Conservation (phyloP, 805 yeast species). For the Yarrowia sp. region DNA sequence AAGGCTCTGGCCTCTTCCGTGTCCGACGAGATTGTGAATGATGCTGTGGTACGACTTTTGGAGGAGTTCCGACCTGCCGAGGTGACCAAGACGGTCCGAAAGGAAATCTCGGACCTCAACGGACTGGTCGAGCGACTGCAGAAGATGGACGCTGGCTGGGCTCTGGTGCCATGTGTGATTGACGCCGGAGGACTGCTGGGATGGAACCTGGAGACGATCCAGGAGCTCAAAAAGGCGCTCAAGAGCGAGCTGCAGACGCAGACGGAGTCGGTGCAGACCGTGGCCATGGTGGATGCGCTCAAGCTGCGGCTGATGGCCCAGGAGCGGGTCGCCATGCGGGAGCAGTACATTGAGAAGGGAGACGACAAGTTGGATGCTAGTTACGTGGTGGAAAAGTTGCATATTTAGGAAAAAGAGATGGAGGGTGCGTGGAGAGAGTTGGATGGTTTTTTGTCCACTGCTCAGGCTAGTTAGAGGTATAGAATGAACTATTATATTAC, state of each 20-base stretch:
- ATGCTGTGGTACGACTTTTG: constrained; percentile 60
- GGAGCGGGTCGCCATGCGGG: constrained; percentile 12
- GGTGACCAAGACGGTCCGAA: constrained; percentile 34
- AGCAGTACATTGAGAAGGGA: not conserved
- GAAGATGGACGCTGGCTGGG: constrained; percentile 52
- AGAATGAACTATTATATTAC: not conserved
- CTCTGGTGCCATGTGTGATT: constrained; percentile 58
- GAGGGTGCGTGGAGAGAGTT: no score
- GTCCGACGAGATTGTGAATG: constrained; percentile 64
- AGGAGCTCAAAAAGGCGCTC: constrained; percentile 36
- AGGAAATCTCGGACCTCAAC: constrained; percentile 28
- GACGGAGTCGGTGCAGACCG: not conserved
- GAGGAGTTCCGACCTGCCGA: constrained; percentile 58
- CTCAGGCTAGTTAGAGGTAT: not conserved
- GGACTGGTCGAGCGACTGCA: constrained; percentile 45
- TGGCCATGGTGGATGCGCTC: constrained; percentile 8
- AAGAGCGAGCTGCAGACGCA: not conserved
- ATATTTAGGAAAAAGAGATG: not conserved
- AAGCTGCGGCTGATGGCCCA: constrained; percentile 6
- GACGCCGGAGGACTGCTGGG: constrained; percentile 73
- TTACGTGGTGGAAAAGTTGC: constrained; percentile 19
- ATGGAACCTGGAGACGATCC: constrained; percentile 53
- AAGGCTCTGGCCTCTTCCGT: constrained; percentile 50
- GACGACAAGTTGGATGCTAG: constrained; percentile 12
- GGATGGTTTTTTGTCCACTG: not conserved